A percentile compares a stretch with the other conserved stretches of the same genome.
Evolutionary conservation across 768 basidiomycete species (phyloP).

Genomic region (Bullera alba): DNA sequence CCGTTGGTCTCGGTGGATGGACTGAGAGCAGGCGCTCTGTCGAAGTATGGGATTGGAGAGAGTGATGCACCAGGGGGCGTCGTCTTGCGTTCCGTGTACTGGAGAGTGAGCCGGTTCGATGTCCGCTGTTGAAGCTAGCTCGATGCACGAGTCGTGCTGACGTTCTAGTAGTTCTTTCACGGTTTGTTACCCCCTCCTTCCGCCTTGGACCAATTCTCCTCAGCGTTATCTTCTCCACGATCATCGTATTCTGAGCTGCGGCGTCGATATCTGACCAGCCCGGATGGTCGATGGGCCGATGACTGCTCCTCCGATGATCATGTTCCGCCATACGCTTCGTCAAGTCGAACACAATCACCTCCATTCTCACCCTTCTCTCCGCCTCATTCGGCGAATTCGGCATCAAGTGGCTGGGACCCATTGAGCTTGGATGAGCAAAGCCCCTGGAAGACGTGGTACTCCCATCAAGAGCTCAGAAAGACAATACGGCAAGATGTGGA

Average conservation of each 20-base stretch:
- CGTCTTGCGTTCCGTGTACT: conserved; percentile 37
- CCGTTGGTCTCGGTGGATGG: conserved; percentile 25
- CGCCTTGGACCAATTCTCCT: conserved; percentile 25
- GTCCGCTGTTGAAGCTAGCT: background rate
- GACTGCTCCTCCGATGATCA: conserved; percentile 36
- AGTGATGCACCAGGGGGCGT: conserved; percentile 23
- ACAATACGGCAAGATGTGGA: conserved; percentile 92
- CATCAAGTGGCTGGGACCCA: conserved; percentile 38
- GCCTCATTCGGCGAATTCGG: background rate
- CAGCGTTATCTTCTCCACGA: conserved; percentile 10
- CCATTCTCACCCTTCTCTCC: conserved; percentile 1
- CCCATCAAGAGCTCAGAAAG: conserved; percentile 76
- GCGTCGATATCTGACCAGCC: conserved; percentile 36
- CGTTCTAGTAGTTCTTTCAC: conserved; percentile 27
- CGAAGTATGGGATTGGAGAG: conserved; percentile 25
- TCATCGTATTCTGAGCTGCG: conserved; percentile 27
- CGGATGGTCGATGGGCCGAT: conserved; percentile 43
- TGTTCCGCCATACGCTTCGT: too few relatives aligned
- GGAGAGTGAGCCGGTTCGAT: conserved; percentile 28
- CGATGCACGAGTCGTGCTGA: background rate
- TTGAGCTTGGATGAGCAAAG: conserved; percentile 54
- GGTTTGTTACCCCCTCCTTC: conserved; percentile 31
- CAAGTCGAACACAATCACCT: too few relatives aligned
- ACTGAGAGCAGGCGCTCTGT: conserved; percentile 18
- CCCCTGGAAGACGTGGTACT: conserved; percentile 94